These are phyloP conservation scores for Cucumis hystrix DNA, from an alignment of 306 rosid species.

Conservation along the genomic window DNA sequence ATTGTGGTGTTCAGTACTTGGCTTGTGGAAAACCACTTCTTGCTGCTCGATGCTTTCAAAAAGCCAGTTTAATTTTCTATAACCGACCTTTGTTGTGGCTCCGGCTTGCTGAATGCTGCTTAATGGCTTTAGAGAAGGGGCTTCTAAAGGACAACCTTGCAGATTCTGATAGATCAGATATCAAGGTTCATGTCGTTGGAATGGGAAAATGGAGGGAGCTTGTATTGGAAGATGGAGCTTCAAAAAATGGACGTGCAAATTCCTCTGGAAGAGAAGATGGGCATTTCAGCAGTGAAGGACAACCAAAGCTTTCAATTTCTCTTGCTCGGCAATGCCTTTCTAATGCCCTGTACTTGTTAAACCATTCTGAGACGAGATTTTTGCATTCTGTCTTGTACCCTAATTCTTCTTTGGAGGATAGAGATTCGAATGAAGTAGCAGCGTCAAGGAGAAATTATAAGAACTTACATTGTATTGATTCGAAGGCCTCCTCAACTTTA, in stretches of 20 bases:
- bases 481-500: slow-evolving; percentile 41
- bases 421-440: slow-evolving; percentile 42
- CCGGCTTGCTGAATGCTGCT: slow-evolving; percentile 91
- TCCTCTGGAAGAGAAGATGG: slow-evolving; percentile 27
- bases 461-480: slow-evolving; percentile 38
- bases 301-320: slow-evolving; percentile 58
- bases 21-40: slow-evolving; percentile 80
- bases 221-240: slow-evolving; percentile 47
- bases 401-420: slow-evolving; percentile 52
- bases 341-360: slow-evolving; percentile 62
- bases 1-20: slow-evolving; percentile 87
- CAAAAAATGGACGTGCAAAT: slow-evolving; percentile 32
- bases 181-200: slow-evolving; percentile 66
- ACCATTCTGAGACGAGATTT: slow-evolving; percentile 25
- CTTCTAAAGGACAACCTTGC: slow-evolving; percentile 26
- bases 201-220: slow-evolving; percentile 94
- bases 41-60: slow-evolving; percentile 89
- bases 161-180: slow-evolving; percentile 42
- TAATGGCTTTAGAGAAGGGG: slow-evolving; percentile 86
- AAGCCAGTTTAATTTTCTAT: slow-evolving; percentile 72
- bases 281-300: slow-evolving; percentile 41
- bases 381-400: slow-evolving; percentile 47
- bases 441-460: slow-evolving; percentile 44
- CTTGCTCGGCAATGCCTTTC: slow-evolving; percentile 73
- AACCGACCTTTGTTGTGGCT: slow-evolving; percentile 93